These are phyloP conservation scores for Jaltomata sinuosa DNA, from an alignment of 257 asterid species.

Conservation along the genomic window DNA sequence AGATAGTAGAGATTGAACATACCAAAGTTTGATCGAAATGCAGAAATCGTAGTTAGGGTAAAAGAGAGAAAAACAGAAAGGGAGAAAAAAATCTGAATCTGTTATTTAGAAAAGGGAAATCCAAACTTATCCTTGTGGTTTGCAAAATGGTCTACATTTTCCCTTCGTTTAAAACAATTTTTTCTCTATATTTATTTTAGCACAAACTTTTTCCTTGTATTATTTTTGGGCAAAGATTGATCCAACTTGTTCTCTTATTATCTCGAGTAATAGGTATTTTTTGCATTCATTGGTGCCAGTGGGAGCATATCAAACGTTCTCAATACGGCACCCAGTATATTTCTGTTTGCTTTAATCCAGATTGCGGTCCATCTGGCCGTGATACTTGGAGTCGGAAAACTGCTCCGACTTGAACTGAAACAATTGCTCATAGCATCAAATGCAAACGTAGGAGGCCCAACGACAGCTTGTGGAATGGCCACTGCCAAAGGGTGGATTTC, in stretches of 20 bases:
- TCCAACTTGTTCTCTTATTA: background rate
- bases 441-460: conserved; percentile 97
- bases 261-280: conserved; percentile 42
- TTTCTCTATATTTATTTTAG: background rate
- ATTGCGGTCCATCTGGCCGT: conserved; percentile 62
- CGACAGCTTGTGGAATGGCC: conserved; percentile 98
- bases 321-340: conserved; percentile 71
- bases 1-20: background rate
- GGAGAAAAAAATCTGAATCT: background rate
- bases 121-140: background rate
- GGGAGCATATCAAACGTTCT: conserved; percentile 74
- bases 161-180: background rate
- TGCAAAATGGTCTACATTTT: background rate
- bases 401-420: conserved; percentile 59
- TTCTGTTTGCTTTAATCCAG: conserved; percentile 68
- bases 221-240: background rate
- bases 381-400: conserved; percentile 70
- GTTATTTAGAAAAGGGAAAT: background rate
- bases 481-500: conserved; percentile 94
- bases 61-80: background rate
- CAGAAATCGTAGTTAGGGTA: background rate
- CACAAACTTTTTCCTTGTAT: background rate
- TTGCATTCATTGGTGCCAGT: conserved; percentile 68
- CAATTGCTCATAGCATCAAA: conserved; percentile 82
- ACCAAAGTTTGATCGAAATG: background rate